phyloP scores from a whole-genome alignment of 1,139 yeast species.

The Hemisphaericaspora xylofermentans region DNA sequence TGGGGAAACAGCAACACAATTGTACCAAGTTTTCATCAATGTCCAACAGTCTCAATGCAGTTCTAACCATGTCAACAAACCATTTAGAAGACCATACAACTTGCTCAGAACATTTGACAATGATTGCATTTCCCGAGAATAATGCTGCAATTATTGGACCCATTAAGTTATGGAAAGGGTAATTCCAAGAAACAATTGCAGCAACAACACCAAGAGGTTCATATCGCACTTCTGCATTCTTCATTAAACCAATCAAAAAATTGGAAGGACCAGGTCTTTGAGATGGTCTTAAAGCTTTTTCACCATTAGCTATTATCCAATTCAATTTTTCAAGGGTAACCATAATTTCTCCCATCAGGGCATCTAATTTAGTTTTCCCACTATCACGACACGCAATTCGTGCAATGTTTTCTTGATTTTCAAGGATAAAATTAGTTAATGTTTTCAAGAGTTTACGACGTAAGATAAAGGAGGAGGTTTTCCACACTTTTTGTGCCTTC shows the following conservation, averaged over 20 bases:
- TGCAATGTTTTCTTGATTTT: constrained; percentile 84
- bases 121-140: constrained; percentile 87
- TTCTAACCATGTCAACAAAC: constrained; percentile 66
- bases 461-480: constrained; percentile 52
- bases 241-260: constrained; percentile 65
- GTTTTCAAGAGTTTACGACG: constrained; percentile 73
- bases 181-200: constrained; percentile 94
- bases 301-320: constrained; percentile 88
- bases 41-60: constrained; percentile 70
- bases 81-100: constrained; percentile 92
- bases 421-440: constrained; percentile 66
- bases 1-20: constrained; percentile 74
- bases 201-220: constrained; percentile 90
- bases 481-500: constrained; percentile 63
- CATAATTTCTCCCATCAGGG: constrained; percentile 92
- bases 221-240: constrained; percentile 88
- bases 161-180: constrained; percentile 88
- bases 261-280: constrained; percentile 86
- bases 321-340: constrained; percentile 89
- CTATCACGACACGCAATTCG: constrained; percentile 94
- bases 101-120: constrained; percentile 91
- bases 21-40: constrained; percentile 83
- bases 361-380: constrained; percentile 94
- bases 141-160: constrained; percentile 89
- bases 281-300: constrained; percentile 64